Conservation (phyloP, 805 yeast species). For the Wickerhamiella alocasiicola region DNA sequence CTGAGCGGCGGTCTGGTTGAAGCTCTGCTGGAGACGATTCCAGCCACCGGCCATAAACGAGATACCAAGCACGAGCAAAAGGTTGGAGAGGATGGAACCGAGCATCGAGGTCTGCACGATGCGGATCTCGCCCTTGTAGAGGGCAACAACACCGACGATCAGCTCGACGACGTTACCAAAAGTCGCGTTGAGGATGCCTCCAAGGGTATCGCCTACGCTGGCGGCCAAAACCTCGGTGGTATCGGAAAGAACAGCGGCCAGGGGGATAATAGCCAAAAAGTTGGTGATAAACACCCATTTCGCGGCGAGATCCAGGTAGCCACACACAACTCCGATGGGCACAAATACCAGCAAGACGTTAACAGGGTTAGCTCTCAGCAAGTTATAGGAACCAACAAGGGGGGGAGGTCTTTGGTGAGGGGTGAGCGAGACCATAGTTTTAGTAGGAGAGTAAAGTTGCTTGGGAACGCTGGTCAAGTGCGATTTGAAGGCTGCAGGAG, state of each 20-base stretch:
- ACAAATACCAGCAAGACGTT: conserved; percentile 69
- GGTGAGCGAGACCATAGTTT: no score
- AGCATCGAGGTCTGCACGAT: conserved; percentile 97
- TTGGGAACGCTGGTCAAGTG: no score
- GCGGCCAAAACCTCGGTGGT: conserved; percentile 89
- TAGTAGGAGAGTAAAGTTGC: no score
- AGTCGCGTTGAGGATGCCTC: conserved; percentile 91
- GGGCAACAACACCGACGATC: conserved; percentile 85
- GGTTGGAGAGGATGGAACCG: conserved; percentile 82
- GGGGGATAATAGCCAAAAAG: conserved; percentile 81
- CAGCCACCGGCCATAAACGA: conserved; percentile 90
- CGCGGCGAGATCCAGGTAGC: conserved; percentile 42
- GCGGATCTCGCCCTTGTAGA: conserved; percentile 71
- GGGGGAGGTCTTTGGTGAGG: conserved; percentile 1
- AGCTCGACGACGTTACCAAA: conserved; percentile 97
- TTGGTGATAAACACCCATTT: conserved; percentile 54
- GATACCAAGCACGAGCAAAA: conserved; percentile 85
- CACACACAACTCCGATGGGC: conserved; percentile 80
- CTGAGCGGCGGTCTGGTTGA: conserved; percentile 95
- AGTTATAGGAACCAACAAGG: conserved; percentile 7
- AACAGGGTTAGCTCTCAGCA: conserved; percentile 29
- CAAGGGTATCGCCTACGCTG: conserved; percentile 81
- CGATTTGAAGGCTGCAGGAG: no score
- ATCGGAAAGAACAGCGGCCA: conserved; percentile 79
- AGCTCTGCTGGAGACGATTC: conserved; percentile 70